These are phyloP conservation scores for Termitomyces sp. DNA, from an alignment of 768 basidiomycete genomes.

Conservation along the genomic window DNA sequence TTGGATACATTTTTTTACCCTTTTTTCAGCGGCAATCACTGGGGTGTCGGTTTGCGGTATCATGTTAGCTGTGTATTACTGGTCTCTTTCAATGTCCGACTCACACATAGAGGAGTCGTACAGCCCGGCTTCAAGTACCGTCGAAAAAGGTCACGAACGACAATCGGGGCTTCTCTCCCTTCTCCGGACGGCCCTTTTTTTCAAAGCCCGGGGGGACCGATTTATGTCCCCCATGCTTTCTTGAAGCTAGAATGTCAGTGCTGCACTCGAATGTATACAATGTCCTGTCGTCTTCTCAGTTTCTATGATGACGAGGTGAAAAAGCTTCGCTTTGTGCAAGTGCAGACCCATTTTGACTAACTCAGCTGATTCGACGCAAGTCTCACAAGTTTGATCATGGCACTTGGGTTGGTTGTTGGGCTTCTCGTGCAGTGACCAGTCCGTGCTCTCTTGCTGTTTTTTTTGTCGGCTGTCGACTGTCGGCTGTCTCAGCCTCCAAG, in stretches of 20 bases:
- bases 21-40: background rate
- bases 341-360: background rate
- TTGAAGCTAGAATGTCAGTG: background rate
- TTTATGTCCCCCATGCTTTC: background rate
- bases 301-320: background rate
- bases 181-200: background rate
- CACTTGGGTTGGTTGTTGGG: background rate
- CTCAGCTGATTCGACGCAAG: background rate
- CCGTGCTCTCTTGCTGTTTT: too few relatives aligned
- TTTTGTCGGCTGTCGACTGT: too few relatives aligned
- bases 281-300: background rate
- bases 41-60: background rate
- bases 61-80: background rate
- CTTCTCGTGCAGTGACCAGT: too few relatives aligned
- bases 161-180: background rate
- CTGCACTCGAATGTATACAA: background rate
- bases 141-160: background rate
- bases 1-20: background rate
- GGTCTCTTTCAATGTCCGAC: background rate
- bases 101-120: background rate
- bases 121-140: background rate
- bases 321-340: background rate
- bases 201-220: background rate
- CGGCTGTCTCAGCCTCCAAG: too few relatives aligned
- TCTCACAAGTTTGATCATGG: too few relatives aligned